Base-by-base conservation (phyloP, 192 early-diverging fungal genomes). In the Haplosporangium gracile region DNA sequence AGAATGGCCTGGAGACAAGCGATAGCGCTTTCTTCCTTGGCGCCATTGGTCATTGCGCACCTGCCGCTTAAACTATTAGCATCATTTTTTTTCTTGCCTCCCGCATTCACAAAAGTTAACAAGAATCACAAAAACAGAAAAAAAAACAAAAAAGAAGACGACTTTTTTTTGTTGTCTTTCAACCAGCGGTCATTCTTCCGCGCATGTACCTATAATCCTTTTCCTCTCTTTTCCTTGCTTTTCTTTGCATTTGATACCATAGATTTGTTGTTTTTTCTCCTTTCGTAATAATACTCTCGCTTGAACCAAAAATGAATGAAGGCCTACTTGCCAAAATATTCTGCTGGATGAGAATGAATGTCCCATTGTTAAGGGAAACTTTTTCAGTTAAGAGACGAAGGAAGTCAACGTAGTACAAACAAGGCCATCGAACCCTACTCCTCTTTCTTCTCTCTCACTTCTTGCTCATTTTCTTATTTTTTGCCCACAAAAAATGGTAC, bases 1-100 rank as follows among this genome's bases (percentile, higher is more conserved):
- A 92, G 81, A 89, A 84, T 43, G 89, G 92, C 36, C 42, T 89
- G 63, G 89, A 91, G 70, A 75, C 45, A 70, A 75, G 70, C 36
- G 88, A 88, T 69, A 76, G 89, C 72, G 68, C 76, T 24, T 22
- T 90, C 60, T 89, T 74, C 77, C 36, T 86, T 57, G 79, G 83
- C 34, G 65, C 77, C 16, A 78, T 78, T 18, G 90, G 89, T 10
- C 82, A 87, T 77, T 91, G 88, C 51, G 90, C 90, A 9, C 88
- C 91, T 22, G 91, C 91, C 26, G 91, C 91, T 45, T 92, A 88
- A 51, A 5, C 45, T 24, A 16, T 13, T 7, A 4, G 20, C 26
- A 32, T 29, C 8, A 11, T 11, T 34, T 51, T 51, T 22, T 51
- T 68, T 68, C 4, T 22, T 32, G 16, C 65, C 38, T 71, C 13